Conservation (phyloP, 2,329 filamentous ascomycete genomes). For the Aspergillus glaucus region DNA sequence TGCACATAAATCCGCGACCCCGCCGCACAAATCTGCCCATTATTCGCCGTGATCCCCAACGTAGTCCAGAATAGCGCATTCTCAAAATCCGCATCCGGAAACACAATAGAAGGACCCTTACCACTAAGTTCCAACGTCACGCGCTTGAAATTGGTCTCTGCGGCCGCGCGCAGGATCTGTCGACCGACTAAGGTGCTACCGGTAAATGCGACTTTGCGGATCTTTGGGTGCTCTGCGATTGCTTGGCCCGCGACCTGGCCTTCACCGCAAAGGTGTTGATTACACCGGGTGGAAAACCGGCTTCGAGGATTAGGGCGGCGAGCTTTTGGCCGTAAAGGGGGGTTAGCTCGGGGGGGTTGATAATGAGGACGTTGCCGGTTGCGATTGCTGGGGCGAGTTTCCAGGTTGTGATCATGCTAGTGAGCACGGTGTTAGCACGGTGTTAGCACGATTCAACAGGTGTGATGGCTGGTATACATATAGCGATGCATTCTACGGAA, state of each 20-base stretch:
- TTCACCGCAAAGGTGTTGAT: conserved; percentile 55
- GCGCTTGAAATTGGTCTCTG: conserved; percentile 28
- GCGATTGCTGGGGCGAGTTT: conserved; percentile 60
- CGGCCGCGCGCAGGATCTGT: conserved; percentile 22
- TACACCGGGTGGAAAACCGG: conserved; percentile 51
- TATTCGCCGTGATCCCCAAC: conserved; percentile 24
- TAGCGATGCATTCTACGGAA: conserved; percentile 26
- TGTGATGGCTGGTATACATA: conserved; percentile 5
- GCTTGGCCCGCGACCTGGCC: conserved; percentile 48
- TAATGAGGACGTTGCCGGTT: conserved; percentile 62
- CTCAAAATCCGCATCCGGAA: conserved; percentile 28
- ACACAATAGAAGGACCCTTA: conserved; percentile 29
- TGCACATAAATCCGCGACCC: conserved; percentile 31
- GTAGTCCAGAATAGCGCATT: conserved; percentile 26
- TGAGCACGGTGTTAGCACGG: not conserved
- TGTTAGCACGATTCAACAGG: no score
- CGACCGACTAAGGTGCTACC: conserved; percentile 24
- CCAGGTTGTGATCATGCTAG: conserved; percentile 25
- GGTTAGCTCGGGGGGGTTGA: conserved; percentile 60
- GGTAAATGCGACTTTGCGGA: conserved; percentile 31
- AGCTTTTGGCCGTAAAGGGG: conserved; percentile 46
- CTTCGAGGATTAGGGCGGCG: conserved; percentile 42
- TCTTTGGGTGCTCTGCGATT: conserved; percentile 22
- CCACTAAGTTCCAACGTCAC: conserved; percentile 31
- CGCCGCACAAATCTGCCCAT: conserved; percentile 28